Evolutionary conservation across 768 basidiomycete genomes (phyloP).

Genomic region (Boletales sp.): DNA sequence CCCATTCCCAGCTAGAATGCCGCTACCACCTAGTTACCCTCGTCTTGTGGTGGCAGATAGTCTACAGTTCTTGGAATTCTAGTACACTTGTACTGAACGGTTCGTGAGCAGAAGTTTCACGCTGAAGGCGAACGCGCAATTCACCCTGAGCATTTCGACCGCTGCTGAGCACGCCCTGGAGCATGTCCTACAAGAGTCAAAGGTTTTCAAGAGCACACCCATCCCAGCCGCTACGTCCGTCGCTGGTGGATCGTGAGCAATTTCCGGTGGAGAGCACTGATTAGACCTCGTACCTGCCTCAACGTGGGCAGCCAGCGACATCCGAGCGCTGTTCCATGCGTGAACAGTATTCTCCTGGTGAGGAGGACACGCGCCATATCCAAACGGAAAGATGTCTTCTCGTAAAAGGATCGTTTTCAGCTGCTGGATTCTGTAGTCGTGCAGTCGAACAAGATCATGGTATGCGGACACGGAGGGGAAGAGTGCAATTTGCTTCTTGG

Average conservation of each 20-base stretch:
- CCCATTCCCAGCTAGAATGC: constrained; percentile 4
- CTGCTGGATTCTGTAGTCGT: constrained; percentile 51
- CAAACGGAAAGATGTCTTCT: constrained; percentile 70
- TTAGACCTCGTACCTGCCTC: constrained; percentile 44
- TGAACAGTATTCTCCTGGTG: constrained; percentile 45
- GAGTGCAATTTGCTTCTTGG: constrained; percentile 44
- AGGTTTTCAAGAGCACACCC: constrained; percentile 45
- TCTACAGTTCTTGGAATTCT: constrained; percentile 50
- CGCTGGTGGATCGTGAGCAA: constrained; percentile 33
- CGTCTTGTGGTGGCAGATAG: constrained; percentile 32
- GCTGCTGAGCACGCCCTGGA: constrained; percentile 61
- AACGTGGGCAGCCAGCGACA: constrained; percentile 42
- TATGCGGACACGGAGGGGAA: constrained; percentile 61
- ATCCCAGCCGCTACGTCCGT: constrained; percentile 71
- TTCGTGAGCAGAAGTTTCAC: constrained; percentile 5
- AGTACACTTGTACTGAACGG: constrained; percentile 58
- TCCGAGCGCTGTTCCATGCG: constrained; percentile 52
- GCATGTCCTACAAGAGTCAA: constrained; percentile 50
- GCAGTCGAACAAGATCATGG: constrained; percentile 59
- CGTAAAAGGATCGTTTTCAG: constrained; percentile 49
- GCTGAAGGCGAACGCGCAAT: constrained; percentile 10
- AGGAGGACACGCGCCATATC: constrained; percentile 58
- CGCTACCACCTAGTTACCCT: constrained; percentile 18
- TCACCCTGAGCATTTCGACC: constrained; percentile 65
- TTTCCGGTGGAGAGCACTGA: neutral